Percentiles rank a stretch among this genome's conserved stretches.
Conservation (phyloP, 176 grass and related monocot genomes). For the Aegilops sharonensis region DNA sequence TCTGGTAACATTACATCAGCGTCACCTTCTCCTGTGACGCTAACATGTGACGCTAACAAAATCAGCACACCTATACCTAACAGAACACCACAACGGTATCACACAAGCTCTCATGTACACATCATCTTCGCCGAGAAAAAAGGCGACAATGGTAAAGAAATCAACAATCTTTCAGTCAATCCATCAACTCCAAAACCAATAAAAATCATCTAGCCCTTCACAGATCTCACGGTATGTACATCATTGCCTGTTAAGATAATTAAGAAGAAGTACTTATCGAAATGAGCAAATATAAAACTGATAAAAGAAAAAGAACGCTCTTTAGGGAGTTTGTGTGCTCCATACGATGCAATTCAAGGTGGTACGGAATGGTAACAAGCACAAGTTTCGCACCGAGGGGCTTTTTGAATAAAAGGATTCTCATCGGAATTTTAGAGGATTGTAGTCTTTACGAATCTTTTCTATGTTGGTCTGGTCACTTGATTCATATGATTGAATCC, state of each 20-base stretch:
- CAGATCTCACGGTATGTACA: constrained; percentile 39
- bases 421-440: too few species aligned
- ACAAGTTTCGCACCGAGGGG: not conserved
- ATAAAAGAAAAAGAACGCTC: not conserved
- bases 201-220: not conserved
- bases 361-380: not conserved
- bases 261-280: constrained; percentile 25
- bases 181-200: constrained; percentile 14
- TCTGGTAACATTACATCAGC: not conserved
- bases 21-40: not conserved
- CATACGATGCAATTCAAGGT: not conserved
- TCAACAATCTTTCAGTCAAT: constrained; percentile 22
- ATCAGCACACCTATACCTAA: not conserved
- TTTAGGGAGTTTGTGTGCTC: not conserved
- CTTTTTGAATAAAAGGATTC: too few species aligned
- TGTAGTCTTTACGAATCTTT: too few species aligned
- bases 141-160: not conserved
- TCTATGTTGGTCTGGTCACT: too few species aligned
- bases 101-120: not conserved
- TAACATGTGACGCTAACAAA: not conserved
- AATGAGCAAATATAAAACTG: not conserved
- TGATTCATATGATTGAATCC: too few species aligned
- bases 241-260: constrained; percentile 46
- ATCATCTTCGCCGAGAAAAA: not conserved
- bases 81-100: not conserved